phyloP scores from a whole-genome alignment of 2,329 filamentous ascomycete species.

The Colletotrichum tabaci region DNA sequence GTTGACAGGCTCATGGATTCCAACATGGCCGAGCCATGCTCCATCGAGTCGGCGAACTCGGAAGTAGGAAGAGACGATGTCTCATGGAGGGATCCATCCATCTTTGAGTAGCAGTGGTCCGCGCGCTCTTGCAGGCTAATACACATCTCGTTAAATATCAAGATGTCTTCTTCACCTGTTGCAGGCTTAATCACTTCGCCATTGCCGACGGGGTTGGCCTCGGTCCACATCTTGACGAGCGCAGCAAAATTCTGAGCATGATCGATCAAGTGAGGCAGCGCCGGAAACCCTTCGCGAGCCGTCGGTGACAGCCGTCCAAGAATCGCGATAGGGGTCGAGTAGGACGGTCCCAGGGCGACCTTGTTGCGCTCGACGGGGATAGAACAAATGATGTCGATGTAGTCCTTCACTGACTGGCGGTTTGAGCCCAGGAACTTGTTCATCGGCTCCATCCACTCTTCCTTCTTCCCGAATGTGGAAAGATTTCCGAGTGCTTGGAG shows the following conservation, averaged over 20 bases:
- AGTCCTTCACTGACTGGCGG: slow-evolving; percentile 85
- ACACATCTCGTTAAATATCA: slow-evolving; percentile 68
- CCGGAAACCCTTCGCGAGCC: slow-evolving; percentile 92
- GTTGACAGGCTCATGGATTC: slow-evolving; percentile 54
- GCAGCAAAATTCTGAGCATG: slow-evolving; percentile 88
- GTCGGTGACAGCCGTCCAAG: slow-evolving; percentile 84
- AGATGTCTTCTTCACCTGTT: slow-evolving; percentile 63
- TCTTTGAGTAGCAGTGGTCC: slow-evolving; percentile 65
- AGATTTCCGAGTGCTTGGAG: slow-evolving; percentile 93
- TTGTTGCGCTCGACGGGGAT: slow-evolving; percentile 81
- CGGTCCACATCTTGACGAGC: slow-evolving; percentile 85
- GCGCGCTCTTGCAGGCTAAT: slow-evolving; percentile 65
- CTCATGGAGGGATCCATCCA: slow-evolving; percentile 61
- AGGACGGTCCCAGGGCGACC: slow-evolving; percentile 74
- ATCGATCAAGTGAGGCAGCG: slow-evolving; percentile 93
- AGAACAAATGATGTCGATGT: slow-evolving; percentile 88
- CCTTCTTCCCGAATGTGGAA: slow-evolving; percentile 92
- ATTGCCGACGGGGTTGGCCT: slow-evolving; percentile 59
- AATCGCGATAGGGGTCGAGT: slow-evolving; percentile 94
- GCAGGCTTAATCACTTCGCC: slow-evolving; percentile 22
- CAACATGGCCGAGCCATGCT: slow-evolving; percentile 56
- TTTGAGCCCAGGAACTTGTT: slow-evolving; percentile 86
- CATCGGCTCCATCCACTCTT: slow-evolving; percentile 99
- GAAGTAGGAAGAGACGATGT: slow-evolving; percentile 53
- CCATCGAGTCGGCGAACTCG: slow-evolving; percentile 64